These are phyloP conservation scores for Diaporthe capsici DNA, from an alignment of 2,329 filamentous ascomycete genomes.

Conservation along the genomic window DNA sequence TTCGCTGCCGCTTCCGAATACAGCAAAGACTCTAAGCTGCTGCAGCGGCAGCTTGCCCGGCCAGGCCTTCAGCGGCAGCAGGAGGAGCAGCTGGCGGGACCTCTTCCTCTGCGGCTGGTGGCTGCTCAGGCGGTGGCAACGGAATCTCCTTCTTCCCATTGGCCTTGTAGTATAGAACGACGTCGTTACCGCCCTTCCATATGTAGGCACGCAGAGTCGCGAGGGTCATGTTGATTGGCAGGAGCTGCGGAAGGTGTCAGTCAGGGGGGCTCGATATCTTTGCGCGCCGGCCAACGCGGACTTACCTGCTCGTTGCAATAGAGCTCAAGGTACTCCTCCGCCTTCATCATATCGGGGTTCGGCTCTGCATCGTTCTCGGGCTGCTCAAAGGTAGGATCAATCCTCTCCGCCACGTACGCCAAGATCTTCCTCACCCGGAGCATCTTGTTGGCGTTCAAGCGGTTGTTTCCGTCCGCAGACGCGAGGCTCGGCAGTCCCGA, in stretches of 20 bases:
- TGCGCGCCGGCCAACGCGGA: conserved; percentile 38
- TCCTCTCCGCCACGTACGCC: conserved; percentile 90
- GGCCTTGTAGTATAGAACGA: conserved; percentile 89
- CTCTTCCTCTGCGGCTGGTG: conserved; percentile 37
- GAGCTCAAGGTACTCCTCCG: conserved; percentile 94
- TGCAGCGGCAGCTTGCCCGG: conserved; percentile 22
- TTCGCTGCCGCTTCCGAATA: background rate
- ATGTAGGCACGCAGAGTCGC: conserved; percentile 91
- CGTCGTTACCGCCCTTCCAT: conserved; percentile 96
- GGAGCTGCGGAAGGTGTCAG: conserved; percentile 59
- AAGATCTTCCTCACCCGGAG: conserved; percentile 94
- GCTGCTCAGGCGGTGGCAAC: conserved; percentile 49
- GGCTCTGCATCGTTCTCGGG: conserved; percentile 67
- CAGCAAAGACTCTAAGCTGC: conserved; percentile 10
- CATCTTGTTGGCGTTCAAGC: conserved; percentile 97
- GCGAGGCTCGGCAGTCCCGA: conserved; percentile 78
- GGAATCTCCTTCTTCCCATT: conserved; percentile 84
- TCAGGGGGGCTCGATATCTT: background rate
- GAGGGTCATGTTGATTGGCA: conserved; percentile 90
- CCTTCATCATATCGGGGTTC: conserved; percentile 74
- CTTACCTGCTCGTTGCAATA: conserved; percentile 93
- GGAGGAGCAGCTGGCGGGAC: background rate
- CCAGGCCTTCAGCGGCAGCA: conserved; percentile 18
- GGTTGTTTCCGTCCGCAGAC: conserved; percentile 84
- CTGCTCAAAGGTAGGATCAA: conserved; percentile 69